Conservation (phyloP, 805 yeast species). For the Myxozyma neglecta region DNA sequence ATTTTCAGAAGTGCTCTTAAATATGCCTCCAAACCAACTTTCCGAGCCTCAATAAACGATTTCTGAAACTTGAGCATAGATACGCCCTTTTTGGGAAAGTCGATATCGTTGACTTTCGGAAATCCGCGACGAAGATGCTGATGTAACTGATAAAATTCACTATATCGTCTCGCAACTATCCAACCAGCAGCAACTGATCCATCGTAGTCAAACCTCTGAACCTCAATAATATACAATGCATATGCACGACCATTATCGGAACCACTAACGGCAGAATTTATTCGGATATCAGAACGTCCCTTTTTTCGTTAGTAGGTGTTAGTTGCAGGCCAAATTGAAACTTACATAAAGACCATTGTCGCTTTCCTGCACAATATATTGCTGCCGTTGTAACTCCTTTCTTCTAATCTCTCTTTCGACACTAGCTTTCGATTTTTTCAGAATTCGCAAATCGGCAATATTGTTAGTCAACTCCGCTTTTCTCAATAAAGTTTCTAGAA, state of each 20-base stretch:
- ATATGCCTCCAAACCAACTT: slow-evolving; percentile 60
- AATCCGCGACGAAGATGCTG: slow-evolving; percentile 58
- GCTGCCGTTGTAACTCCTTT: slow-evolving; percentile 75
- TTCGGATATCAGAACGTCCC: slow-evolving; percentile 38
- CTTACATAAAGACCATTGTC: slow-evolving; percentile 74
- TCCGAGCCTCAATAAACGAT: slow-evolving; percentile 64
- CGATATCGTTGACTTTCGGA: slow-evolving; percentile 50
- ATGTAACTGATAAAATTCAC: slow-evolving; percentile 75
- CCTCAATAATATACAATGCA: slow-evolving; percentile 72
- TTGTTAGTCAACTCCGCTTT: slow-evolving; percentile 88
- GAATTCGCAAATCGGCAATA: slow-evolving; percentile 62
- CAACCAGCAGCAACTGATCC: slow-evolving; percentile 65
- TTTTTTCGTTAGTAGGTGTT: neutral
- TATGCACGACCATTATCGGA: slow-evolving; percentile 58
- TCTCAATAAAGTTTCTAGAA: slow-evolving; percentile 64
- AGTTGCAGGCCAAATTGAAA: slow-evolving; percentile 34
- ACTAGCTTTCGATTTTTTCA: slow-evolving; percentile 65
- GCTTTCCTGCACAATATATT: slow-evolving; percentile 76
- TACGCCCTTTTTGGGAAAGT: slow-evolving; percentile 52
- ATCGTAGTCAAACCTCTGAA: slow-evolving; percentile 53
- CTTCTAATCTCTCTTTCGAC: slow-evolving; percentile 69
- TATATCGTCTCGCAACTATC: slow-evolving; percentile 87
- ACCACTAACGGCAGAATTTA: slow-evolving; percentile 51
- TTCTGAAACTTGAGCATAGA: slow-evolving; percentile 71
- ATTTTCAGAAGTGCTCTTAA: slow-evolving; percentile 56